Conservation (phyloP, 495 filamentous ascomycete species). For the Xylaria curta region DNA sequence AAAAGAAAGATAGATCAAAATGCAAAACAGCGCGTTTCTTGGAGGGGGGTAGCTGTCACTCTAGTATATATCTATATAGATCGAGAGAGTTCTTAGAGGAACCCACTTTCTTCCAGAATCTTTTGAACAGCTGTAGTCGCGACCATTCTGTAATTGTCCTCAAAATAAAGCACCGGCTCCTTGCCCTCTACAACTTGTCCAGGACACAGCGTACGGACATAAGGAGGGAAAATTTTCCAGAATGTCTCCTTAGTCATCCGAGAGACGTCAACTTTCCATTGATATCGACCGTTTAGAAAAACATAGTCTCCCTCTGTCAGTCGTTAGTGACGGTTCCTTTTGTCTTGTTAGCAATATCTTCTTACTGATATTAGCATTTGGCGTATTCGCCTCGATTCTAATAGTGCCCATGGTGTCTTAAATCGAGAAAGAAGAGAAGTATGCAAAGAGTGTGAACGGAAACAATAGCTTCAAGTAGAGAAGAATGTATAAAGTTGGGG, state of each 20-base stretch:
- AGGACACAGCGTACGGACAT: neutral
- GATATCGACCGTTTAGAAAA: neutral
- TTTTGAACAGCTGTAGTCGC: neutral
- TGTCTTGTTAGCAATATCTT: neutral
- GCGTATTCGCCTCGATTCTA: neutral
- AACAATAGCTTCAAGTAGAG: too few species aligned
- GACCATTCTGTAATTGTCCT: neutral
- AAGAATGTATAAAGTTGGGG: neutral
- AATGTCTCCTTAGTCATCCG: neutral
- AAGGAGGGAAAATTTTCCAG: neutral
- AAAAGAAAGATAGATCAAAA: neutral
- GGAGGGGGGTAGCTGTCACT: neutral
- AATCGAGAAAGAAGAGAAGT: neutral
- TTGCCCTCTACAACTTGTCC: neutral
- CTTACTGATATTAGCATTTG: constrained; percentile 2
- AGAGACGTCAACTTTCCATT: neutral
- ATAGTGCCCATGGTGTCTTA: neutral
- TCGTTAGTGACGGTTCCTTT: neutral
- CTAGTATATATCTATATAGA: neutral
- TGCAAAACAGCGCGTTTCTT: neutral
- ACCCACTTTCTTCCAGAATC: neutral
- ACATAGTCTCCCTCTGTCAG: neutral
- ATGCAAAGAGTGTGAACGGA: neutral
- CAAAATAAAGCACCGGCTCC: neutral
- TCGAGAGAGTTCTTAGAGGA: neutral